These are phyloP conservation scores for Pyrenophora teres DNA, from an alignment of 2,329 filamentous ascomycete genomes.

Conservation along the genomic window DNA sequence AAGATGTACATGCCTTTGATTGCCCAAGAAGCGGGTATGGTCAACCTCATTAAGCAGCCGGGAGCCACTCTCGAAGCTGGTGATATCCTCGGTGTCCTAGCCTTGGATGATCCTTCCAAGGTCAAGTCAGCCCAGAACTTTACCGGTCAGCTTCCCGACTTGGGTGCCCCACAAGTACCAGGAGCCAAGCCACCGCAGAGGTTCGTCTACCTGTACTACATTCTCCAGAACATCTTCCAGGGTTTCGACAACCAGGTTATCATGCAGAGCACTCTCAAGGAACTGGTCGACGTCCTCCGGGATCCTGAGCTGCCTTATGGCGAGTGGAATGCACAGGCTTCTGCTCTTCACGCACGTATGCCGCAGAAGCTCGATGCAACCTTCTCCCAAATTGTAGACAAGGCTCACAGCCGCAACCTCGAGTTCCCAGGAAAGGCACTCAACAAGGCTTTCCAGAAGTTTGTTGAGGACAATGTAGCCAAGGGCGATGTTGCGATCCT, in stretches of 20 bases:
- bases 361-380: conserved; percentile 86
- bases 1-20: conserved; percentile 99
- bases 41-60: conserved; percentile 98
- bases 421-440: conserved; percentile 94
- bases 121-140: conserved; percentile 97
- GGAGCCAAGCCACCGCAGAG: conserved; percentile 91
- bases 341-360: conserved; percentile 96
- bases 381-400: conserved; percentile 84
- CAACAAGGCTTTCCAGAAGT: conserved; percentile 81
- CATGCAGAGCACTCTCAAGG: conserved; percentile 84
- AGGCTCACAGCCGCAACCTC: conserved; percentile 72
- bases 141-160: conserved; percentile 83
- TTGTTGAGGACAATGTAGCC: conserved; percentile 83
- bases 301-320: conserved; percentile 91
- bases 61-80: conserved; percentile 97
- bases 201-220: conserved; percentile 76
- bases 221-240: conserved; percentile 83
- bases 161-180: conserved; percentile 83
- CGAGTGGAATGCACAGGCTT: conserved; percentile 95
- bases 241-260: conserved; percentile 98
- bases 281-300: conserved; percentile 87
- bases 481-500: conserved; percentile 74
- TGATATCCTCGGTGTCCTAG: conserved; percentile 96
- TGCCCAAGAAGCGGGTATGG: conserved; percentile 90
- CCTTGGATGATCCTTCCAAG: conserved; percentile 90